Evolutionary conservation across 192 early-diverging fungal species (phyloP), one percentile per base, ranked within the genome.

Genomic region (Coemansia sp.): DNA sequence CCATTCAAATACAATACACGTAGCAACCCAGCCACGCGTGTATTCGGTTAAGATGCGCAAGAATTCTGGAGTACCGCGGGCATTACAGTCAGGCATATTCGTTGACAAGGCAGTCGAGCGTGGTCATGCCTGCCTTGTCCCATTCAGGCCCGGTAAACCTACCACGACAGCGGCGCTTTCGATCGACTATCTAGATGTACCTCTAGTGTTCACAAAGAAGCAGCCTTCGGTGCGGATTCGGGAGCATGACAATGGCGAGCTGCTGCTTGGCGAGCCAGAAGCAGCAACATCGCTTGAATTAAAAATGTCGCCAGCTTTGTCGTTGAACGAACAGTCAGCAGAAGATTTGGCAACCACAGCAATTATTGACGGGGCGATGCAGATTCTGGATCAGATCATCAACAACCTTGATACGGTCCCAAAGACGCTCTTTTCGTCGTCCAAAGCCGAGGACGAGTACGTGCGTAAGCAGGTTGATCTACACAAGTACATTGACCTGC

Each of bases 401-500:
- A 61, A 57, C n/a, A 53, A 59, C 35, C 40, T 75, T 39, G 72
- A 81, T 37, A 66, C 71, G 66, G 66, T 69, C 5, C 78, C 78
- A 23, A 65, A 65, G 30, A 66, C 70, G 45, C 59, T 67, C 63
- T 81, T 81, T 51, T 12, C 66, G 25, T 72, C 78, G 18, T 46
- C 58, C 10, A 58, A 61, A 10, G 74, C 70, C 20, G 79, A 82
- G 53, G 70, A 77, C 51, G 79, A 70, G 25, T 82, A 77, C 39
- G 79, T 82, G 70, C 79, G 79, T 31, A 64, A 71, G 10, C 79
- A 82, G 56, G 79, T 82, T 1, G 79, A 85, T 9, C 72, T 95
- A 61, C 85, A 87, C 25, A 80, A 88, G 18, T 92, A 94, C 64
- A 83, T 97, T 8, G 87, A 87, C 8, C 82, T 84, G 34, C 82